A percentile compares a stretch with the other conserved stretches of the same genome.
These are phyloP conservation scores for Chaetothyriales sp. DNA, from an alignment of 2,329 filamentous ascomycete species.

Conservation along the genomic window DNA sequence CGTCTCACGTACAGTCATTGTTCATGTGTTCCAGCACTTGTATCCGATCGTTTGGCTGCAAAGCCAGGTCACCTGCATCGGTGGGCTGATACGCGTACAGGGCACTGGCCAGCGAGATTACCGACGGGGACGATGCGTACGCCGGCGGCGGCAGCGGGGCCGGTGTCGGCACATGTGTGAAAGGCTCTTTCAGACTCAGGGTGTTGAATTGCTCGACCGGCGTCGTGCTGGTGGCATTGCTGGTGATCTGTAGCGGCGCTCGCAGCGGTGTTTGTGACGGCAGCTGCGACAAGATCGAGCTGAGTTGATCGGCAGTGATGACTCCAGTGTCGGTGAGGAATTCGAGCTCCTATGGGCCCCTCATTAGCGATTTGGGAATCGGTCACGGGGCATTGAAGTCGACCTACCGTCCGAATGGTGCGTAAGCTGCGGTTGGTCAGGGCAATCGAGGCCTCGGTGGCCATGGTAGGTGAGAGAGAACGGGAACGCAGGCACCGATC, in stretches of 20 bases:
- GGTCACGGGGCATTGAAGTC: constrained; percentile 1
- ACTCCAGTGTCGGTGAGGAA: constrained; percentile 69
- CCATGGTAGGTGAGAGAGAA: constrained; percentile 8
- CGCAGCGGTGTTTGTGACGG: constrained; percentile 44
- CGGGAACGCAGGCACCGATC: neutral
- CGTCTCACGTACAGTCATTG: constrained; percentile 51
- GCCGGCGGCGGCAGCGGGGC: constrained; percentile 35
- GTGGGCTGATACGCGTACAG: constrained; percentile 70
- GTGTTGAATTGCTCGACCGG: constrained; percentile 26
- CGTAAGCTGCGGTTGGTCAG: constrained; percentile 73
- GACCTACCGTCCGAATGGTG: constrained; percentile 65
- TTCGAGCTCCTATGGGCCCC: constrained; percentile 66
- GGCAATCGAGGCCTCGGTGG: constrained; percentile 28
- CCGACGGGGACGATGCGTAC: constrained; percentile 33
- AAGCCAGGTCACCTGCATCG: constrained; percentile 66
- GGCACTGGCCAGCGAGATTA: constrained; percentile 61
- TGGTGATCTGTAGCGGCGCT: constrained; percentile 21
- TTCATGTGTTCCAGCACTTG: constrained; percentile 87
- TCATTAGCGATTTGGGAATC: constrained; percentile 3
- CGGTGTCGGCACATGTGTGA: constrained; percentile 30
- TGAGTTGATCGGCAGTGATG: constrained; percentile 60
- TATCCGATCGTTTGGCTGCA: constrained; percentile 67
- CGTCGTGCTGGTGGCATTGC: constrained; percentile 24
- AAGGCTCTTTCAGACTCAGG: constrained; percentile 29
- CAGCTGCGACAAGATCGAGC: constrained; percentile 57